These are phyloP conservation scores for Lactifluus hygrophoroides DNA, from an alignment of 768 basidiomycete genomes.

Conservation along the genomic window DNA sequence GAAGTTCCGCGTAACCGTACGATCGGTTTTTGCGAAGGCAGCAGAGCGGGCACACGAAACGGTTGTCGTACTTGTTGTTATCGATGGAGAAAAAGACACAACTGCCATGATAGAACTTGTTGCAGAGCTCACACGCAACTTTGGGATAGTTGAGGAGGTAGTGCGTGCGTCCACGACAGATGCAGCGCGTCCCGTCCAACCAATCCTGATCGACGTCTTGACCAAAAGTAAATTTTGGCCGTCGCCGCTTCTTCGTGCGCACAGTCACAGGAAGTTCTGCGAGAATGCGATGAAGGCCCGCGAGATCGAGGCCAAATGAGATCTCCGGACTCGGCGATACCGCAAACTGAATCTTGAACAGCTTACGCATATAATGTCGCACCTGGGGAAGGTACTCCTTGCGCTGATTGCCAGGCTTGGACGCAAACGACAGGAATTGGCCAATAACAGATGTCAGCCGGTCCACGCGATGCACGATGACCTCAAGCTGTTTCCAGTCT, in stretches of 20 bases:
- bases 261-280: slow-evolving; percentile 52
- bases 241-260: slow-evolving; percentile 47
- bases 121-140: slow-evolving; percentile 61
- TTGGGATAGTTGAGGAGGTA: slow-evolving; percentile 54
- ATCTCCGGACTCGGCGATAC: slow-evolving; percentile 74
- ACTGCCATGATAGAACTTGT: slow-evolving; percentile 56
- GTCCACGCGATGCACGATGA: slow-evolving; percentile 72
- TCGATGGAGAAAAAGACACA: slow-evolving; percentile 68
- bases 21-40: slow-evolving; percentile 62
- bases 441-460: slow-evolving; percentile 67
- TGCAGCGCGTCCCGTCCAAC: slow-evolving; percentile 68
- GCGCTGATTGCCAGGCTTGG: slow-evolving; percentile 62
- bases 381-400: slow-evolving; percentile 73
- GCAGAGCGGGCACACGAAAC: slow-evolving; percentile 72
- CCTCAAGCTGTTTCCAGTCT: slow-evolving; percentile 72
- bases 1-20: slow-evolving; percentile 69
- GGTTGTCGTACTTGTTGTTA: slow-evolving; percentile 25
- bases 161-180: slow-evolving; percentile 61
- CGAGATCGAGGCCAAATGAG: slow-evolving; percentile 75
- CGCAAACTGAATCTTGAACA: slow-evolving; percentile 85
- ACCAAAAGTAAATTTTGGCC: slow-evolving; percentile 62
- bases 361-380: slow-evolving; percentile 84
- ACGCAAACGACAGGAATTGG: slow-evolving; percentile 69
- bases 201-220: slow-evolving; percentile 71
- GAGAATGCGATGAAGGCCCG: slow-evolving; percentile 72